These are phyloP conservation scores for Mycotypha africana DNA, from an alignment of 371 early-diverging fungal genomes.

Conservation along the genomic window DNA sequence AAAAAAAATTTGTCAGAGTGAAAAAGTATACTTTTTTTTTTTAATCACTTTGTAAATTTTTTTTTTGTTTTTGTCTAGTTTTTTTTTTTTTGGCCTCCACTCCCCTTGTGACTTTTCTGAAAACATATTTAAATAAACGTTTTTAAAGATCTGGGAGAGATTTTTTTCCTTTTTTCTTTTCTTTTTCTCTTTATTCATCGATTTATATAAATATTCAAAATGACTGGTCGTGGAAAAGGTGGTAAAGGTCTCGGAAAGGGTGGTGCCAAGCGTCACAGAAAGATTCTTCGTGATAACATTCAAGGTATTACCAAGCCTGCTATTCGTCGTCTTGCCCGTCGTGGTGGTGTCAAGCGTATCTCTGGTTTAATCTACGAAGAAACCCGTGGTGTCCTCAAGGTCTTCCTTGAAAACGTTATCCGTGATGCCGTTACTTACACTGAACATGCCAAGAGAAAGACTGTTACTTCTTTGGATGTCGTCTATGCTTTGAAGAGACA, in stretches of 20 bases:
- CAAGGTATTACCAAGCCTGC: slow-evolving; percentile 99
- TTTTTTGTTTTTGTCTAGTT: not conserved
- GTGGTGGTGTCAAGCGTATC: slow-evolving; percentile 99
- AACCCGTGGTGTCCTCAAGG: slow-evolving; percentile 95
- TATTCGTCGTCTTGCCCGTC: slow-evolving; percentile 99
- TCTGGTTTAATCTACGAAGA: slow-evolving; percentile 99
- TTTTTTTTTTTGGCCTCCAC: not conserved
- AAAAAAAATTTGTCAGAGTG: not conserved
- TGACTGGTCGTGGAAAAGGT: slow-evolving; percentile 96
- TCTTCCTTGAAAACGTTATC: slow-evolving; percentile 98
- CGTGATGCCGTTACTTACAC: slow-evolving; percentile 98
- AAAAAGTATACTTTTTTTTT: not conserved
- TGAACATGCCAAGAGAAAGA: slow-evolving; percentile 99
- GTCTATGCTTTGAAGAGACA: slow-evolving; percentile 98
- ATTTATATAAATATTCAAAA: slow-evolving; percentile 28
- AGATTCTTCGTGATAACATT: slow-evolving; percentile 98
- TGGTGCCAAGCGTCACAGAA: slow-evolving; percentile 98
- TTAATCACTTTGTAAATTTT: not conserved
- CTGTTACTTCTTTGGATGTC: slow-evolving; percentile 80
- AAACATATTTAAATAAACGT: slow-evolving; percentile 13
- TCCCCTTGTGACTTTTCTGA: slow-evolving; percentile 9
- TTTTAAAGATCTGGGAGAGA: not conserved
- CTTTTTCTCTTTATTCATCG: slow-evolving; percentile 3
- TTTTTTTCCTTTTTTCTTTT: slow-evolving; percentile 9
- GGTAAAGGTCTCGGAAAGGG: slow-evolving; percentile 98